phyloP scores from a whole-genome alignment of 2,329 filamentous ascomycete genomes.

The Intubia oerlemansii region DNA sequence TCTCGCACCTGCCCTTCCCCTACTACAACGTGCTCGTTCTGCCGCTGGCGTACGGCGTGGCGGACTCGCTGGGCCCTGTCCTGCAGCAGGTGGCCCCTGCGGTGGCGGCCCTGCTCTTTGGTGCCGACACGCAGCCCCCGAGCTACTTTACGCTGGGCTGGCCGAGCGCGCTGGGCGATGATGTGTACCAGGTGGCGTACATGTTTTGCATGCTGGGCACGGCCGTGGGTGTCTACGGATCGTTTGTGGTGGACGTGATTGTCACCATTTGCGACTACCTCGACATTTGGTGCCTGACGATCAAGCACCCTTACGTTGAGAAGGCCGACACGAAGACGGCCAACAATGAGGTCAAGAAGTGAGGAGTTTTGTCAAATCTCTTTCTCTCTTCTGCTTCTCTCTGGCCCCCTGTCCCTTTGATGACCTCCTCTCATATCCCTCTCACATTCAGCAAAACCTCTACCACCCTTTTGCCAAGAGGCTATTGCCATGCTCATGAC shows the following conservation, averaged over 20 bases:
- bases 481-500: too few relatives aligned
- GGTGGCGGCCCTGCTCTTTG: constrained; percentile 3
- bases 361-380: too few relatives aligned
- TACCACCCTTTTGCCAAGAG: too few relatives aligned
- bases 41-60: constrained; percentile 56
- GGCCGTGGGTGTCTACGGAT: constrained; percentile 80
- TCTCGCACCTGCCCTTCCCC: constrained; percentile 73
- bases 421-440: too few relatives aligned
- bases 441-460: too few relatives aligned
- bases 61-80: constrained; percentile 59
- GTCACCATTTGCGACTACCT: constrained; percentile 95
- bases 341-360: too few relatives aligned
- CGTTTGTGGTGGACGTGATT: constrained; percentile 93
- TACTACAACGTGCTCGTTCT: constrained; percentile 71
- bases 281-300: constrained; percentile 95
- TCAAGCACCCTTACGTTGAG: constrained; percentile 58
- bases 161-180: constrained; percentile 54
- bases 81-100: constrained; percentile 27
- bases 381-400: too few relatives aligned
- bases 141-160: constrained; percentile 29
- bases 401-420: too few relatives aligned
- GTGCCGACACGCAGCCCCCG: constrained; percentile 1
- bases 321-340: constrained; percentile 5
- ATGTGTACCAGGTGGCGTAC: constrained; percentile 62
- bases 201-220: constrained; percentile 75